Evolutionary conservation across 202 grass and related monocot genomes (phyloP), one percentile per base, ranked within the genome.

Genomic region (Digitaria exilis): DNA sequence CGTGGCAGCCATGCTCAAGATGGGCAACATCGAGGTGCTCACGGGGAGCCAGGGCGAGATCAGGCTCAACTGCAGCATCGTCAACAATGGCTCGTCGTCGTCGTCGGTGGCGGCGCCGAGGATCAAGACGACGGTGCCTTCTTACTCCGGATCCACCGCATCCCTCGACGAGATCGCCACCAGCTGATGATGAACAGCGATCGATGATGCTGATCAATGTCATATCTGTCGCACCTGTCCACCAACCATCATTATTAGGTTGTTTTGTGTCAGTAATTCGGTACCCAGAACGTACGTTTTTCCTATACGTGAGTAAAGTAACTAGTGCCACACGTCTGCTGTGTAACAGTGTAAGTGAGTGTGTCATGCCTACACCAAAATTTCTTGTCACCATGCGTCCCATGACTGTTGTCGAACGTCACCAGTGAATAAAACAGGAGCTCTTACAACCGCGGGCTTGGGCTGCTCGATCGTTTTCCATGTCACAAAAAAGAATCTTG

Each of bases 1-100:
- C 77, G 80, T 62, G 12, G 88, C 87, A n/a, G 89, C 92, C 30
- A 92, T 94, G 92, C 32, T 94, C 34, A 94, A 94, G 90, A 94
- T 90, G 92, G 92, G 92, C 0, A 83, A 69, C 80, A 92, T 94
- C 80, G 54, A 91, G 89, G 92, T 94, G 67, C 50, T 89, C 74
- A 94, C 92, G 28, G 89, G 84, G 14, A 87, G 45, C 16, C 84
- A 91, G 80, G 92, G 92, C 0, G 5, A 94, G 56, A 66, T 94
- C 89, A 86, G 92, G 67, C 84, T 83, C 77, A 94, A 94, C 87
- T 94, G 92, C 73, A 89, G 87, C 80, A 7, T 89, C 81, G 84
- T 94, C 81, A 94, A 94, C 67, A 83, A 79, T 52, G 31, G 75
- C 14, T 86, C 83, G 0, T 86, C 83, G 64, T n/a, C n/a, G n/a